These are phyloP conservation scores for Coemansia sp. DNA, from an alignment of 371 early-diverging fungal species.

Conservation along the genomic window DNA sequence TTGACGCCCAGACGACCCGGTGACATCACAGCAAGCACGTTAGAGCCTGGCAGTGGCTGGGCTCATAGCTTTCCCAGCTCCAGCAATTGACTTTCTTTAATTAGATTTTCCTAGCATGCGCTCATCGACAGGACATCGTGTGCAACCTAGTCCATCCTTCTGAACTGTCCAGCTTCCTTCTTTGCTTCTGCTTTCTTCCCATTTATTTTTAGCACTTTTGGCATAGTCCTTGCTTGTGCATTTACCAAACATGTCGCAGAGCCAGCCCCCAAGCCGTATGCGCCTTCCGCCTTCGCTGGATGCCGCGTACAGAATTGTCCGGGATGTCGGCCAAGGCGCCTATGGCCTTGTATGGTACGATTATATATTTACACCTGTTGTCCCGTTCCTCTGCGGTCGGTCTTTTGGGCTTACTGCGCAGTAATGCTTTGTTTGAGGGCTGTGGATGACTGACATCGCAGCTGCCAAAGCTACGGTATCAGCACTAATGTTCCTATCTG, in stretches of 20 bases:
- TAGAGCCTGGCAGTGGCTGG: too few species aligned
- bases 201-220: slow-evolving; percentile 3
- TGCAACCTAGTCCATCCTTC: slow-evolving; percentile 1
- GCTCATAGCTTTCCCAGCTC: too few species aligned
- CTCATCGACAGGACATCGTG: background rate
- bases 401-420: too few species aligned
- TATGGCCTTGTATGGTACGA: slow-evolving; percentile 86
- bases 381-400: background rate
- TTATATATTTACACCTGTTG: background rate
- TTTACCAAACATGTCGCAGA: slow-evolving; percentile 30
- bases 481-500: background rate
- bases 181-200: background rate
- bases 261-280: slow-evolving; percentile 46
- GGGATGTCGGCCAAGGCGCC: slow-evolving; percentile 91
- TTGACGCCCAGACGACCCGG: too few species aligned
- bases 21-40: too few species aligned
- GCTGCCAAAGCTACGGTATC: background rate
- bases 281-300: slow-evolving; percentile 52
- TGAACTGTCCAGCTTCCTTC: background rate
- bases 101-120: background rate
- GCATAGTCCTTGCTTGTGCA: background rate
- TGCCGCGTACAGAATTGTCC: slow-evolving; percentile 68
- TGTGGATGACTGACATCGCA: too few species aligned
- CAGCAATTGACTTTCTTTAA: background rate
- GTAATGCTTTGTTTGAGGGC: background rate